Conservation (phyloP, 2,329 filamentous ascomycete species). For the Salinomyces thailandicus region DNA sequence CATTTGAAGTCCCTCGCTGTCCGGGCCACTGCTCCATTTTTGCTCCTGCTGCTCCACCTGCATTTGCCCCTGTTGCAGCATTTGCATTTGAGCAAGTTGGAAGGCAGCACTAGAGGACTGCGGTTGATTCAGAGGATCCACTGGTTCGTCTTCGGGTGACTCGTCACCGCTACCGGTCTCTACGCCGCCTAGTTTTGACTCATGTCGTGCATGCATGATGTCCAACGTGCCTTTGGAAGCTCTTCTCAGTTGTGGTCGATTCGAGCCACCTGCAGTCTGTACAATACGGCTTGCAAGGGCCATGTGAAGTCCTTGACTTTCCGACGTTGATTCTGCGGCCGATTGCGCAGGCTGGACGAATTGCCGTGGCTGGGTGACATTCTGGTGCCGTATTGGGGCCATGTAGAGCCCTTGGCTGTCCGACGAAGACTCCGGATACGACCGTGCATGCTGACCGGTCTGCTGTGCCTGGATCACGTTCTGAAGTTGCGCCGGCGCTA, state of each 20-base stretch:
- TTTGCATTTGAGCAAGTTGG: background rate
- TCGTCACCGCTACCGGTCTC: background rate
- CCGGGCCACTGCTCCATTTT: background rate
- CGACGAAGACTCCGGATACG: too few relatives aligned
- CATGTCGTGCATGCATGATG: background rate
- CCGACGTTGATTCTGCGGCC: too few relatives aligned
- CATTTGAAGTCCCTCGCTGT: background rate
- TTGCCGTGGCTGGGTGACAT: background rate
- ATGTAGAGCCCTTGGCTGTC: background rate
- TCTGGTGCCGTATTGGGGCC: background rate
- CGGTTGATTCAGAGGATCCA: background rate
- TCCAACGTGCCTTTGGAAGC: background rate
- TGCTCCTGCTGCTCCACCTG: background rate
- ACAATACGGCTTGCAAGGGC: too few relatives aligned
- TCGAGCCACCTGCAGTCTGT: too few relatives aligned
- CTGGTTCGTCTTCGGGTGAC: background rate
- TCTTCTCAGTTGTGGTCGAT: background rate
- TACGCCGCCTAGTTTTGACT: background rate
- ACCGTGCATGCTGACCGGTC: too few relatives aligned
- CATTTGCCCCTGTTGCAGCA: background rate
- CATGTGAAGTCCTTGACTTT: background rate
- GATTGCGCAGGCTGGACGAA: too few relatives aligned
- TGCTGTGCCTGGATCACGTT: background rate
- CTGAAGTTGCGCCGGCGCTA: background rate
- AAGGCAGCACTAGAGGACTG: background rate